Evolutionary conservation across 148 eudicot species (phyloP).

Genomic region (Vaccinium corymbosum): DNA sequence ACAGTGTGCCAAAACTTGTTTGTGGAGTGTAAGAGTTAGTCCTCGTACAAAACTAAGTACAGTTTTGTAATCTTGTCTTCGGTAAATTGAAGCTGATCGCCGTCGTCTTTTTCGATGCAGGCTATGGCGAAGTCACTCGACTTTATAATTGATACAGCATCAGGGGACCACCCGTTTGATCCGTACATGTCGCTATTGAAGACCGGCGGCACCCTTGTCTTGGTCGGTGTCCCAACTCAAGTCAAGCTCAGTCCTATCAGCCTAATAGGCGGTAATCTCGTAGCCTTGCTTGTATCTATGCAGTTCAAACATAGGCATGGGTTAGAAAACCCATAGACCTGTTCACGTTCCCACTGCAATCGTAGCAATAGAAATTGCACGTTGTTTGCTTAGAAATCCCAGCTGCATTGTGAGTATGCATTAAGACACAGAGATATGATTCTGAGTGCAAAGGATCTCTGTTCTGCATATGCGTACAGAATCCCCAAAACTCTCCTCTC

Average conservation of each 20-base stretch:
- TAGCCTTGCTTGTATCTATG: background rate
- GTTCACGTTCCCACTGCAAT: background rate
- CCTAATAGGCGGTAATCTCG: constrained; percentile 6
- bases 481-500: background rate
- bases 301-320: background rate
- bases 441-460: background rate
- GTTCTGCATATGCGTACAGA: background rate
- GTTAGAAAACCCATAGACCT: background rate
- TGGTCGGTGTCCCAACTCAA: constrained; percentile 7
- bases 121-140: no score
- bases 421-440: background rate
- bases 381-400: background rate
- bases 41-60: no score
- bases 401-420: background rate
- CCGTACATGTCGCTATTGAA: no score
- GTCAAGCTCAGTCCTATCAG: constrained; percentile 16
- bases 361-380: background rate
- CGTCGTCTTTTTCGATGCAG: no score
- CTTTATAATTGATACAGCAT: no score
- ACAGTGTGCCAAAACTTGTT: no score
- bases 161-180: no score
- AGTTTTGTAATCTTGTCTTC: no score
- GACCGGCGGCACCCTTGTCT: no score
- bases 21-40: no score
- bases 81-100: no score